Evolutionary conservation across 495 filamentous ascomycete genomes (phyloP), one percentile per base, ranked within the genome.

Genomic region (Hyphodiscus hymeniophilus): DNA sequence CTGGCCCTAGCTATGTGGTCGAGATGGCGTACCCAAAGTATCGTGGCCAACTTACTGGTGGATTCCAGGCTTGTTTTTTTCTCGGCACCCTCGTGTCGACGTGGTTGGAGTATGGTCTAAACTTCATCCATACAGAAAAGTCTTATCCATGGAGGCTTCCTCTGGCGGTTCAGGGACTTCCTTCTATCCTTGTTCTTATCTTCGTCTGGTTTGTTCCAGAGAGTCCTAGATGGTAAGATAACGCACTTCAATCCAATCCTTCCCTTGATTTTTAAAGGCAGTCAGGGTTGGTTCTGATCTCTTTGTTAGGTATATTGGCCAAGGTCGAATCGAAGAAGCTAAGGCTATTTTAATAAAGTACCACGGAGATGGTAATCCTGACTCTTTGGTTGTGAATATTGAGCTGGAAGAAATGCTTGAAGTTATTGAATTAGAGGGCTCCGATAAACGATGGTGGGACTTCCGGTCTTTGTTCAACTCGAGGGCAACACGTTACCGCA

Each of bases 381-480:
- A 48, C n/a, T 31, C 18, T 15, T 22, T 26, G 10, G 72, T 77
- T 32, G 79, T 82, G 0, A 64, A 74, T 48, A 68, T 84, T 12
- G 70, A 81, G 51, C 66, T 76, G 56, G 66, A 62, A 17, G 79
- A 82, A 55, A 78, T 79, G 64, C 40, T 66, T 13, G 71, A 74
- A 47, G 69, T 75, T 24, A 76, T 79, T 45, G 68, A 65, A 11
- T 64, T 64, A 12, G 68, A 65, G 2, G 77, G 72, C 6, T 71
- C 76, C 5, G 79, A 82, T 54, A 82, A 84, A 60, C 71, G 70
- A 23, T 82, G 73, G 72, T 84, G 75, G 72, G 80, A 84, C 53
- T 84, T 76, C 57, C 62, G 76, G 3, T 73, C 75, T 51, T 63
- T 85, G 13, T 77, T 75, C 66, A 75, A 77, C 47, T 74, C 66